Conservation (phyloP, 805 yeast species). For the Zygosaccharomyces bailii region DNA sequence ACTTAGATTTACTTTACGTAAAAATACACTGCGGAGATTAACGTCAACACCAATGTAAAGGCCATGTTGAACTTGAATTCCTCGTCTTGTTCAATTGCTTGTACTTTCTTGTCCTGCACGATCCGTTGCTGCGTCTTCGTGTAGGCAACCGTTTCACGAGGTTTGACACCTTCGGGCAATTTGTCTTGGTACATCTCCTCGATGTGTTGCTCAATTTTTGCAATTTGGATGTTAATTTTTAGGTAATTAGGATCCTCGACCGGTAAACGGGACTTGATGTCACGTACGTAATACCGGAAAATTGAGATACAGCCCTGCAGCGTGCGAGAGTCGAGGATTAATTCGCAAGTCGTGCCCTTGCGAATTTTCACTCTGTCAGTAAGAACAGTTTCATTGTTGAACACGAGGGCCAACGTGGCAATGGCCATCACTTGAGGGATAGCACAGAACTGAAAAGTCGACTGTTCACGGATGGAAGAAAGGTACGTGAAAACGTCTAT, state of each 20-base stretch:
- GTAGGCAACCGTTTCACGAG: slow-evolving; percentile 38
- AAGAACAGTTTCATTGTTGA: slow-evolving; percentile 73
- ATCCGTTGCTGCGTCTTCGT: slow-evolving; percentile 44
- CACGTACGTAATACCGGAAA: slow-evolving; percentile 68
- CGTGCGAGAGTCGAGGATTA: slow-evolving; percentile 71
- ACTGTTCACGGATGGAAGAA: slow-evolving; percentile 71
- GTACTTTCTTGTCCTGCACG: slow-evolving; percentile 37
- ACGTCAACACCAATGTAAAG: slow-evolving; percentile 21
- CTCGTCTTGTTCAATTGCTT: slow-evolving; percentile 26
- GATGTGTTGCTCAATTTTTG: slow-evolving; percentile 83
- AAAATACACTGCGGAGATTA: slow-evolving; percentile 19
- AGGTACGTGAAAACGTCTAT: slow-evolving; percentile 73
- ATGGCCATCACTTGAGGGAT: slow-evolving; percentile 99
- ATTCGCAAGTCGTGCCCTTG: slow-evolving; percentile 77
- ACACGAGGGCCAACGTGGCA: slow-evolving; percentile 84
- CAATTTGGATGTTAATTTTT: slow-evolving; percentile 78
- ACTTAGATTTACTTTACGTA: slow-evolving; percentile 9
- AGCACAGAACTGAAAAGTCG: slow-evolving; percentile 87
- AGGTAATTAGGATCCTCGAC: slow-evolving; percentile 85
- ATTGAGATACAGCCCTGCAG: slow-evolving; percentile 72
- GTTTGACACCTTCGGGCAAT: slow-evolving; percentile 52
- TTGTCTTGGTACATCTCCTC: slow-evolving; percentile 69
- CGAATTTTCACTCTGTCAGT: slow-evolving; percentile 77
- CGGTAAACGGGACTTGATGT: slow-evolving; percentile 72
- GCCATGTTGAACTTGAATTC: slow-evolving; percentile 28